Percentiles rank a stretch among this genome's conserved stretches.
phyloP scores from a whole-genome alignment of 192 early-diverging fungal species.

The Backusella luteola region DNA sequence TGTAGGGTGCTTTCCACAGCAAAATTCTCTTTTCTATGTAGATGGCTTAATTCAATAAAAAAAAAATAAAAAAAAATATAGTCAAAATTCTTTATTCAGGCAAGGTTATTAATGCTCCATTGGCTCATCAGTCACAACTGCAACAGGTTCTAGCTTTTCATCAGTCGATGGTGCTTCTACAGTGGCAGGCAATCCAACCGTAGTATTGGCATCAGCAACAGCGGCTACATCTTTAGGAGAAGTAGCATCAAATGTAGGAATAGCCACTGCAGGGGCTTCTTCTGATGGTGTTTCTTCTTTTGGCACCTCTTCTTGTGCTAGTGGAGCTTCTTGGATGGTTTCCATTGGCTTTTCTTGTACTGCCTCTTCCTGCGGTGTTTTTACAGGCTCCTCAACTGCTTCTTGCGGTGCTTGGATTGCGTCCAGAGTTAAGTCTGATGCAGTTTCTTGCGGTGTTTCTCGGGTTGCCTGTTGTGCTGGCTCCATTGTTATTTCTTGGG shows the following conservation, averaged over 20 bases:
- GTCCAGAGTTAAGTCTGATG: not conserved
- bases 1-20: too few relatives aligned
- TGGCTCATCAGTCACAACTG: not conserved
- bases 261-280: not conserved
- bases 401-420: not conserved
- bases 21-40: too few relatives aligned
- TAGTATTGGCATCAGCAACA: not conserved
- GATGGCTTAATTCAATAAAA: too few relatives aligned
- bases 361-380: not conserved
- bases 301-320: not conserved
- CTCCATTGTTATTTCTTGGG: not conserved
- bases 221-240: not conserved
- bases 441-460: not conserved
- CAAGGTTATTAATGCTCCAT: not conserved
- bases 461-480: not conserved
- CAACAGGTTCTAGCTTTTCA: not conserved
- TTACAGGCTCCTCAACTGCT: not conserved
- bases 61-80: too few relatives aligned
- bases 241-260: not conserved
- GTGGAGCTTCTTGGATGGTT: not conserved
- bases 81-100: too few relatives aligned
- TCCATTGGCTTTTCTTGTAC: not conserved
- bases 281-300: not conserved
- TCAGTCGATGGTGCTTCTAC: not conserved
- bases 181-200: not conserved